Evolutionary conservation across 2,329 filamentous ascomycete genomes (phyloP).

Genomic region (Salinomyces thailandicus): DNA sequence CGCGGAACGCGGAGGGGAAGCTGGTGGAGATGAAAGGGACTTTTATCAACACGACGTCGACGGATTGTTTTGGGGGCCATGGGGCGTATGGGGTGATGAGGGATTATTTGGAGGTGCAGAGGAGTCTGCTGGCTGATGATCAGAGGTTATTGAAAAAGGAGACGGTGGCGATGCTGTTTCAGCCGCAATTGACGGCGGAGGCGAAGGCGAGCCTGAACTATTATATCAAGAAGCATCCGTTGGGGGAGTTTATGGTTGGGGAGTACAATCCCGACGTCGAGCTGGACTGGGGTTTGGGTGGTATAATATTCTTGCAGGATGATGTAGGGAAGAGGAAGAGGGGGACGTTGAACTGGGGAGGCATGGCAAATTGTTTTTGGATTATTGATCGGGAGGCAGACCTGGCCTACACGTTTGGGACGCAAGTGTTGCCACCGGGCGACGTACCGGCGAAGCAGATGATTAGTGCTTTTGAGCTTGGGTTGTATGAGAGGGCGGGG

Average conservation of each 20-base stretch:
- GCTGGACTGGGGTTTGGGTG: slow-evolving; percentile 33
- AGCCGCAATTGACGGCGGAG: slow-evolving; percentile 33
- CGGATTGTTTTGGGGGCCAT: slow-evolving; percentile 27
- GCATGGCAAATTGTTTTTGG: slow-evolving; percentile 40
- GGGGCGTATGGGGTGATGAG: slow-evolving; percentile 23
- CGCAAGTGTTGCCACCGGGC: slow-evolving; percentile 34
- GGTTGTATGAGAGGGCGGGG: slow-evolving; percentile 25
- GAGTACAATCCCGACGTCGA: slow-evolving; percentile 22
- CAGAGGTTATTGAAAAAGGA: slow-evolving; percentile 35
- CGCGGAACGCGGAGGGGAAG: slow-evolving; percentile 13
- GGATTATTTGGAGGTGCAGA: slow-evolving; percentile 38
- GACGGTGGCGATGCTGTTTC: slow-evolving; percentile 38
- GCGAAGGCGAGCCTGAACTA: slow-evolving; percentile 17
- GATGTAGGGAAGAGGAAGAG: slow-evolving; percentile 29
- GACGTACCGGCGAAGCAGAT: slow-evolving; percentile 28
- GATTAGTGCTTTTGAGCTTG: slow-evolving; percentile 30
- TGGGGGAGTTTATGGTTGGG: slow-evolving; percentile 25
- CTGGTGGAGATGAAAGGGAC: slow-evolving; percentile 10
- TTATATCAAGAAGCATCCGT: slow-evolving; percentile 19
- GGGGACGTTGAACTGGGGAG: slow-evolving; percentile 36
- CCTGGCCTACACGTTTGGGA: slow-evolving; percentile 33
- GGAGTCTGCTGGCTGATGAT: slow-evolving; percentile 40
- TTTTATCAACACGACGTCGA: slow-evolving; percentile 16
- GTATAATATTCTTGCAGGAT: slow-evolving; percentile 32
- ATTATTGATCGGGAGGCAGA: slow-evolving; percentile 31